A percentile compares a stretch with the other conserved stretches of the same genome.
phyloP scores from a whole-genome alignment of 768 basidiomycete species.

The Pisolithus tinctorius region DNA sequence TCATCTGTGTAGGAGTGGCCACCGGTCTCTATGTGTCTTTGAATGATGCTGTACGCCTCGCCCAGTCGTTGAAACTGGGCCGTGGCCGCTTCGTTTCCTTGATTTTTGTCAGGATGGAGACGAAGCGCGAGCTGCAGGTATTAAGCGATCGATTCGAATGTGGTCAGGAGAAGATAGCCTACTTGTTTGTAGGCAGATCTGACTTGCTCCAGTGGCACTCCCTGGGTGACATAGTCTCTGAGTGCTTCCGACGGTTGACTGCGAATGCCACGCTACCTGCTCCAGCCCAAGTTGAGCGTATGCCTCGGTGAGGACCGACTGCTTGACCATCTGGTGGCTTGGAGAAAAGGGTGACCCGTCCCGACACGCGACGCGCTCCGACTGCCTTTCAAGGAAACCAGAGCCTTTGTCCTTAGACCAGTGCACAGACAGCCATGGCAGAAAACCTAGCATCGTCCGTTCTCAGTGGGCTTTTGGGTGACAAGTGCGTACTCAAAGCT shows the following conservation, averaged over 20 bases:
- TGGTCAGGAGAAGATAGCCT: slow-evolving; percentile 5
- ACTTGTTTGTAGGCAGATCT: slow-evolving; percentile 69
- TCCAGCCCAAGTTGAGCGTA: slow-evolving; percentile 45
- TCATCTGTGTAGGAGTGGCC: slow-evolving; percentile 29
- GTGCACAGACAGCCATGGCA: neutral
- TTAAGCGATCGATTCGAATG: slow-evolving; percentile 1
- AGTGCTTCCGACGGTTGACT: neutral
- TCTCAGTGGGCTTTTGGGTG: slow-evolving; percentile 39
- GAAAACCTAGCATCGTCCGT: slow-evolving; percentile 19
- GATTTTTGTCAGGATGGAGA: slow-evolving; percentile 77
- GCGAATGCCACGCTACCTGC: slow-evolving; percentile 31
- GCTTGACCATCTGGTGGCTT: slow-evolving; percentile 29
- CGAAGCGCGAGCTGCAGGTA: slow-evolving; percentile 47
- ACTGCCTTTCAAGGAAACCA: neutral
- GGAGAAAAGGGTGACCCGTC: slow-evolving; percentile 17
- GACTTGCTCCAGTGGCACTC: slow-evolving; percentile 53
- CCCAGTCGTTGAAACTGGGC: slow-evolving; percentile 62
- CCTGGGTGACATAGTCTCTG: slow-evolving; percentile 32
- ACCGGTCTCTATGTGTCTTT: slow-evolving; percentile 43
- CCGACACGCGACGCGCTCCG: slow-evolving; percentile 15
- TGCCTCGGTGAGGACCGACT: slow-evolving; percentile 30
- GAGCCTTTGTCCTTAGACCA: neutral
- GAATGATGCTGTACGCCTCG: slow-evolving; percentile 59
- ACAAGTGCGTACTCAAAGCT: slow-evolving; percentile 52
- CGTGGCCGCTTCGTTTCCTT: slow-evolving; percentile 56